phyloP scores from a whole-genome alignment of 2,329 filamentous ascomycete species.

The Calonectria multiphialidica region DNA sequence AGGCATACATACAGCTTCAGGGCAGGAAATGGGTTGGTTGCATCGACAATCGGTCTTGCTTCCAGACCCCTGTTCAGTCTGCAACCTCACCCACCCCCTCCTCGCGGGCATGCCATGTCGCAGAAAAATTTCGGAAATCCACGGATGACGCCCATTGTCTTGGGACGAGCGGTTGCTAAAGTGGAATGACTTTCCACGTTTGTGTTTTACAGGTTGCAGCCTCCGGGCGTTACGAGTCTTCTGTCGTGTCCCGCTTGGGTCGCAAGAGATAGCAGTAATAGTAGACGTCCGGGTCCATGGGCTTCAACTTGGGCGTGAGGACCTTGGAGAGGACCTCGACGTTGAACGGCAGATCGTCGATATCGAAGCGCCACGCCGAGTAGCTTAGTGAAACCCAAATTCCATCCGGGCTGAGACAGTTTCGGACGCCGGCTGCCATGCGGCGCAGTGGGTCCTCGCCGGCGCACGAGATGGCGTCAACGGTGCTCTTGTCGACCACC shows the following conservation, averaged over 20 bases:
- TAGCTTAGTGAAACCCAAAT: slow-evolving; percentile 64
- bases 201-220: not conserved
- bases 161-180: not conserved
- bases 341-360: slow-evolving; percentile 53
- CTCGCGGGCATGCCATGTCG: not conserved
- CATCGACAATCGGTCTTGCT: slow-evolving; percentile 8
- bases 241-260: slow-evolving; percentile 39
- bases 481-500: slow-evolving; percentile 63
- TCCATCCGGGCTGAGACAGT: slow-evolving; percentile 50
- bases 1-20: not conserved
- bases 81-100: not conserved
- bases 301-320: slow-evolving; percentile 53
- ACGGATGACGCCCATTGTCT: not conserved
- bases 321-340: slow-evolving; percentile 57
- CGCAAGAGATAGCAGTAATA: slow-evolving; percentile 59
- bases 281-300: slow-evolving; percentile 60
- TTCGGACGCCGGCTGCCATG: slow-evolving; percentile 54
- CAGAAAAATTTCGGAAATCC: not conserved
- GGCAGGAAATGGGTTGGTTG: not conserved
- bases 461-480: slow-evolving; percentile 61
- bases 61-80: slow-evolving; percentile 5
- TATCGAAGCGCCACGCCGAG: slow-evolving; percentile 55
- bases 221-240: not conserved
- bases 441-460: slow-evolving; percentile 51
- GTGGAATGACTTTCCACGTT: not conserved